phyloP scores from a whole-genome alignment of 1,139 yeast genomes.

The Magnusiomyces tetraspermus region DNA sequence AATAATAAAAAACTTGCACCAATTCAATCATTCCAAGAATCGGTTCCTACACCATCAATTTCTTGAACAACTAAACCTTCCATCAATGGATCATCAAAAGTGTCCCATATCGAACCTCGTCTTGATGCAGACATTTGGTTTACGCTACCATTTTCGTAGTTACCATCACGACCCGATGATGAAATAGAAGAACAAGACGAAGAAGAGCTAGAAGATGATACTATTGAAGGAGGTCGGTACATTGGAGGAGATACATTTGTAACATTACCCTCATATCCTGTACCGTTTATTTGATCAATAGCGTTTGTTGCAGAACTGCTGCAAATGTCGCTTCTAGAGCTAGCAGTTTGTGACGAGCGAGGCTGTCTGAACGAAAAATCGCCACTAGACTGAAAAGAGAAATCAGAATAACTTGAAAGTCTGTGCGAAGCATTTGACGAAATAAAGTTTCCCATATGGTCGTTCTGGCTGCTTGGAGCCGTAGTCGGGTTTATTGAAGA shows the following conservation, averaged over 20 bases:
- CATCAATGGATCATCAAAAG: slow-evolving; percentile 12
- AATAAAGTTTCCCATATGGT: not conserved
- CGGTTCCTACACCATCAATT: slow-evolving; percentile 8
- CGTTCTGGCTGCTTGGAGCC: not conserved
- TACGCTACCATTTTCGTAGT: not conserved
- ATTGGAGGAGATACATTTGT: not conserved
- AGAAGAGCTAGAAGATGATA: not conserved
- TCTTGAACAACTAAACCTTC: slow-evolving; percentile 12
- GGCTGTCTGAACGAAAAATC: no score
- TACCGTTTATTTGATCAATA: no score
- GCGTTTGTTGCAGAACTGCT: no score
- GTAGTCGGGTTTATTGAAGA: not conserved
- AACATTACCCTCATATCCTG: not conserved
- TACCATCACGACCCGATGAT: not conserved
- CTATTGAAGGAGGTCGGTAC: not conserved
- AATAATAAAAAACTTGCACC: no score
- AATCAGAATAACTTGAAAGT: not conserved
- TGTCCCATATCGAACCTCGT: slow-evolving; percentile 11
- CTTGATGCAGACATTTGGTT: slow-evolving; percentile 1
- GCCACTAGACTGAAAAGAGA: not conserved
- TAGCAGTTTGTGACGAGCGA: no score
- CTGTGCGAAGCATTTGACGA: not conserved
- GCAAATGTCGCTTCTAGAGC: no score
- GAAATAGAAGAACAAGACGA: not conserved
- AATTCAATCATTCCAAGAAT: slow-evolving; percentile 1